phyloP scores from a whole-genome alignment of 192 early-diverging fungal genomes.

The Spizellomyces sp. region DNA sequence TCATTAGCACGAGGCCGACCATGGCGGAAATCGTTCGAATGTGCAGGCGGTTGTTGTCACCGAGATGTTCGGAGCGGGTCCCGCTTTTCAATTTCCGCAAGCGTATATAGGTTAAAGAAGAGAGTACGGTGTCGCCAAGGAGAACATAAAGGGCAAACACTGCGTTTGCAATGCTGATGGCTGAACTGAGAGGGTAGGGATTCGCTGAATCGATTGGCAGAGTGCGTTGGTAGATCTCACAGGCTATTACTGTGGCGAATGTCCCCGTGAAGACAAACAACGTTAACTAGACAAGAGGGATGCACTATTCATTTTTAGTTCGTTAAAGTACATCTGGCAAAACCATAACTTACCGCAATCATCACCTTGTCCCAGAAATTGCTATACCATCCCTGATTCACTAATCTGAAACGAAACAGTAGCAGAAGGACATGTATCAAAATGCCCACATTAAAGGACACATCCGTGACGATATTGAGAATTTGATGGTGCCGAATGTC shows the following conservation, averaged over 20 bases:
- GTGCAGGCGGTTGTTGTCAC: background rate
- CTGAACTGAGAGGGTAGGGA: background rate
- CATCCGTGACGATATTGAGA: background rate
- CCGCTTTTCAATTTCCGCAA: background rate
- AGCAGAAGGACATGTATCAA: background rate
- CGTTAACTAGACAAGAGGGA: background rate
- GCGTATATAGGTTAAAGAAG: background rate
- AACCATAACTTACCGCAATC: background rate
- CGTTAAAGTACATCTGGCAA: background rate
- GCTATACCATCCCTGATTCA: background rate
- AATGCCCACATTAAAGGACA: background rate
- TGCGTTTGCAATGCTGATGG: background rate
- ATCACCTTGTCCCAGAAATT: background rate
- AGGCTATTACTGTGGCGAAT: background rate
- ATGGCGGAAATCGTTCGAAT: background rate
- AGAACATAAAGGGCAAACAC: background rate
- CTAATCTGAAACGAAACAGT: background rate
- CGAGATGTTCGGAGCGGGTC: background rate
- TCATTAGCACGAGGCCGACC: background rate
- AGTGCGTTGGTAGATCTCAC: background rate
- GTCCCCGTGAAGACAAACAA: background rate
- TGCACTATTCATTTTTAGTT: background rate
- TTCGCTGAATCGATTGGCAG: background rate
- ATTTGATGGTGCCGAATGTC: background rate
- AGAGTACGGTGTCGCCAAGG: background rate